Evolutionary conservation across 176 grass and related monocot genomes (phyloP).

Genomic region (Oryza coarctata): DNA sequence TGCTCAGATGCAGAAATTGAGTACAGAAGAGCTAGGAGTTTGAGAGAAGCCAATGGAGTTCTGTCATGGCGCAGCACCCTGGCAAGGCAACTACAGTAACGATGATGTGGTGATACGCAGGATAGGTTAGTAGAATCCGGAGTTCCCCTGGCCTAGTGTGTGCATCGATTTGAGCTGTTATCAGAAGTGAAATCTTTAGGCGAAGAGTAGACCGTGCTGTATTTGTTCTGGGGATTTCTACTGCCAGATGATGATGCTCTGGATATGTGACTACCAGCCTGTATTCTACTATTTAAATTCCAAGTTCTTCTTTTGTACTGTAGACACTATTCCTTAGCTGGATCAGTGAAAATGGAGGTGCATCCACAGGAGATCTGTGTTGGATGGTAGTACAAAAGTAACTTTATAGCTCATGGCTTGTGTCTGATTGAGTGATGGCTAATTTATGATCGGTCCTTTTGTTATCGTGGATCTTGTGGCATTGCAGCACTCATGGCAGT

Average conservation of each 20-base stretch:
- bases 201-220: constrained; percentile 34
- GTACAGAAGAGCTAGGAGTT: constrained; percentile 89
- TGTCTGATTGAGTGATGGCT: too few species aligned
- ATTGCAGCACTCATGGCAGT: too few species aligned
- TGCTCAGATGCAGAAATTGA: constrained; percentile 96
- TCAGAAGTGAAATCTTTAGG: constrained; percentile 40
- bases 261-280: constrained; percentile 39
- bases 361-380: neutral
- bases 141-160: constrained; percentile 42
- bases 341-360: constrained; percentile 41
- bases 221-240: constrained; percentile 36
- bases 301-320: neutral
- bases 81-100: constrained; percentile 53
- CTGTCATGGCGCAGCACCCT: constrained; percentile 75
- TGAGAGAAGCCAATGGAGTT: constrained; percentile 76
- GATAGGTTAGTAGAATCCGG: constrained; percentile 34
- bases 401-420: too few species aligned
- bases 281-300: constrained; percentile 42
- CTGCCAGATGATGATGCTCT: constrained; percentile 36
- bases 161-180: constrained; percentile 30
- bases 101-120: constrained; percentile 42
- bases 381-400: too few species aligned
- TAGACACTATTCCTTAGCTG: constrained; percentile 30
- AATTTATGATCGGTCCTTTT: too few species aligned
- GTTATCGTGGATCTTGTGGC: too few species aligned